Evolutionary conservation across 305 asterid genomes (phyloP).

Genomic region (Stenogyne calaminthoides): DNA sequence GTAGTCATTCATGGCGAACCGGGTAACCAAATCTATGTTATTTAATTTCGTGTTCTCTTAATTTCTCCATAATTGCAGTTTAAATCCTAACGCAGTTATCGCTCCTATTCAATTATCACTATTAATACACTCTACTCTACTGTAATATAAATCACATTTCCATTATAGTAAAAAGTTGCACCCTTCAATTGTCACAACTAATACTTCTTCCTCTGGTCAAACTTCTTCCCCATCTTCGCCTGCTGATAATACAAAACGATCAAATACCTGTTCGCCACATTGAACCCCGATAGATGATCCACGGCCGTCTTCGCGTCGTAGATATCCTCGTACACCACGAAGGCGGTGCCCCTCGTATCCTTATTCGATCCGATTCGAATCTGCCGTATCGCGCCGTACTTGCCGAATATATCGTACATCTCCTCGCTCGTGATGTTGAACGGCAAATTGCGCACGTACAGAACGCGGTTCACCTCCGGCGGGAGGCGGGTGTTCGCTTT

Average conservation of each 20-base stretch:
- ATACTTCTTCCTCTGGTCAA: too few species aligned
- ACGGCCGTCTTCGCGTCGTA: conserved; percentile 99
- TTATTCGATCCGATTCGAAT: conserved; percentile 84
- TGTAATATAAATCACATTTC: too few species aligned
- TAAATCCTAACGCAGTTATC: too few species aligned
- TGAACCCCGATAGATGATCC: conserved; percentile 92
- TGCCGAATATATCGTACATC: conserved; percentile 97
- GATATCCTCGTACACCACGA: conserved; percentile 93
- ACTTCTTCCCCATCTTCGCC: conserved; percentile 97
- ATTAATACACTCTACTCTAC: too few species aligned
- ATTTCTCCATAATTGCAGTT: too few species aligned
- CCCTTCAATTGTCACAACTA: too few species aligned
- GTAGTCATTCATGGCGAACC: too few species aligned
- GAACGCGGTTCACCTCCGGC: conserved; percentile 89
- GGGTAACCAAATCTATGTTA: too few species aligned
- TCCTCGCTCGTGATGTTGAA: conserved; percentile 97
- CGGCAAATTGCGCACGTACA: conserved; percentile 87
- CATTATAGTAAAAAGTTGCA: too few species aligned
- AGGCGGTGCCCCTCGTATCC: conserved; percentile 99
- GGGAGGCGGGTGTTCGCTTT: conserved; percentile 93
- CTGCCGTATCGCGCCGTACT: conserved; percentile 94
- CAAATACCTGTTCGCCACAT: conserved; percentile 87
- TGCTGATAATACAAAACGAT: conserved; percentile 90
- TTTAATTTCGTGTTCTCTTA: too few species aligned
- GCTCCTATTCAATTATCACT: too few species aligned